Percentiles rank a stretch among this genome's conserved stretches.
These are phyloP conservation scores for Lactifluus subvellereus DNA, from an alignment of 768 basidiomycete species.

Conservation along the genomic window DNA sequence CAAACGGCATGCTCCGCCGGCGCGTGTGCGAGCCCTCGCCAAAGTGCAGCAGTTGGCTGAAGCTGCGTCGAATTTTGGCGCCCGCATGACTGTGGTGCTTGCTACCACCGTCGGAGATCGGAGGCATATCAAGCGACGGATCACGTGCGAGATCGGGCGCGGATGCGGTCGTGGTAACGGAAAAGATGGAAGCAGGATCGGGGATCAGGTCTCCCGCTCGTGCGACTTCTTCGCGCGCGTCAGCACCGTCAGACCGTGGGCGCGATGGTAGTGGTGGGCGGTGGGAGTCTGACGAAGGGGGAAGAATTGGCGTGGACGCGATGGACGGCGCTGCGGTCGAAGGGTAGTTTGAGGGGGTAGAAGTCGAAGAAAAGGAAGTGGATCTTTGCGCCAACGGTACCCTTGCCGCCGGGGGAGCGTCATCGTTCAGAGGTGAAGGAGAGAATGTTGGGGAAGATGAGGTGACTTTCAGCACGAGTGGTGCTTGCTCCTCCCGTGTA, in stretches of 20 bases:
- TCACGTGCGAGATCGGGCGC: conserved; percentile 6
- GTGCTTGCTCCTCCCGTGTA: background rate
- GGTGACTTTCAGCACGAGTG: no score
- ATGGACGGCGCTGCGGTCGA: background rate
- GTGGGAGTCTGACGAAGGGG: background rate
- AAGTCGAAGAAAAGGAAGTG: background rate
- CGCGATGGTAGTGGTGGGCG: background rate
- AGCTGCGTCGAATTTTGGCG: conserved; percentile 13
- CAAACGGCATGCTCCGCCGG: conserved; percentile 1
- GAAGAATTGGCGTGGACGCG: background rate
- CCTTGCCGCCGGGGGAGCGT: background rate
- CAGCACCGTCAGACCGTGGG: no score
- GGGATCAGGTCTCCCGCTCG: background rate
- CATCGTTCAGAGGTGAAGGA: background rate
- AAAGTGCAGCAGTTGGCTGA: conserved; percentile 11
- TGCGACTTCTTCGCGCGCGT: background rate
- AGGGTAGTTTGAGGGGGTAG: background rate
- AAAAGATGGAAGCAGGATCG: conserved; percentile 10
- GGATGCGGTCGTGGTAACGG: background rate
- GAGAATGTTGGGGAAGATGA: background rate
- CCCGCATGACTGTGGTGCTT: background rate
- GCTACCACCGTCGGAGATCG: background rate
- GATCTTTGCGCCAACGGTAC: background rate
- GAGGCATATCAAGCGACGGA: conserved; percentile 17
- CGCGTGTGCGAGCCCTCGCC: conserved; percentile 8